Conservation (phyloP, 169 alveolate genomes). For the Plasmodium yoelii region DNA sequence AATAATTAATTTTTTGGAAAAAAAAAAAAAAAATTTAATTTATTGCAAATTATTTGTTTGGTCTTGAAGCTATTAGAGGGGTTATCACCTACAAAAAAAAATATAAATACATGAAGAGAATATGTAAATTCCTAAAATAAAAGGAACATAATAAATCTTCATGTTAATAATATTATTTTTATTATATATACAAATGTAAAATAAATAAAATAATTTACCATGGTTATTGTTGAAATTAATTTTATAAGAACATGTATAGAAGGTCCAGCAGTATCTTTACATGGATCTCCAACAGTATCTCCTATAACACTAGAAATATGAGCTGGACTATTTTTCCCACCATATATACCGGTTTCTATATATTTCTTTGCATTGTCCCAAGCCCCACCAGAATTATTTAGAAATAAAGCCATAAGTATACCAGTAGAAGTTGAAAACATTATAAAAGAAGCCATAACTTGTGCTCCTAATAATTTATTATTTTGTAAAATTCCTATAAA, state of each 20-base stretch:
- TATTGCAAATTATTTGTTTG: constrained; percentile 3
- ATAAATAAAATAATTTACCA: constrained; percentile 17
- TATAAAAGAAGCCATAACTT: constrained; percentile 87
- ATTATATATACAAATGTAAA: not conserved
- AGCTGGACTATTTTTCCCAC: constrained; percentile 84
- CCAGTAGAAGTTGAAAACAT: constrained; percentile 92
- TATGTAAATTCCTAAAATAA: too few relatives aligned
- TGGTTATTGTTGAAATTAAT: constrained; percentile 73
- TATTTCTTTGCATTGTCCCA: constrained; percentile 93
- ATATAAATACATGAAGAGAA: not conserved
- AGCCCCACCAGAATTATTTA: constrained; percentile 92
- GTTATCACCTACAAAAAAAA: constrained; percentile 50
- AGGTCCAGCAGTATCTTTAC: constrained; percentile 94
- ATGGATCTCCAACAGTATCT: constrained; percentile 94
- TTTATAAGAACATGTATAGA: constrained; percentile 85
- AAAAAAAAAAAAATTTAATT: too few relatives aligned
- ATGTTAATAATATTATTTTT: not conserved
- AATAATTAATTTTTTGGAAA: too few relatives aligned
- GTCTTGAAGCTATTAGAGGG: constrained; percentile 50
- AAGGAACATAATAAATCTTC: not conserved
- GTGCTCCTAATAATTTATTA: constrained; percentile 82
- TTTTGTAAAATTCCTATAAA: constrained; percentile 79
- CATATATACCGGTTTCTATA: constrained; percentile 84
- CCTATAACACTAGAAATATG: constrained; percentile 88
- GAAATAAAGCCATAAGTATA: constrained; percentile 88